These are phyloP conservation scores for Rhodotorula diobovata DNA, from an alignment of 768 basidiomycete genomes.

Conservation along the genomic window DNA sequence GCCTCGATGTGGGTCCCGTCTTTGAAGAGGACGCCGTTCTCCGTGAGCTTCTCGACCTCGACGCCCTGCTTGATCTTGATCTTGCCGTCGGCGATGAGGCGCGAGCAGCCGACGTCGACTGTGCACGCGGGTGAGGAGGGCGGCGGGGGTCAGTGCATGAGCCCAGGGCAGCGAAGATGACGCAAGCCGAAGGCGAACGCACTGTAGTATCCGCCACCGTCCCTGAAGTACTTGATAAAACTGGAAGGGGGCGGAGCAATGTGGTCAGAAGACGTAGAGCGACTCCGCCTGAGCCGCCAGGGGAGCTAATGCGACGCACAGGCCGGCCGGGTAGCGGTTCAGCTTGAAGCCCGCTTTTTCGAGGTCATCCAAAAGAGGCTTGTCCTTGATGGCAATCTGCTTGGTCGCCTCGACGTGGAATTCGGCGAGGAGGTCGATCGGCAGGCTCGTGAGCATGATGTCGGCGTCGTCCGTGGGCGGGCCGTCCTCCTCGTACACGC, in stretches of 20 bases:
- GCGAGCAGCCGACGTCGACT: conserved; percentile 43
- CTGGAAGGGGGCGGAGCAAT: neutral
- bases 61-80: conserved; percentile 66
- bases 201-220: conserved; percentile 42
- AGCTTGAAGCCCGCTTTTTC: conserved; percentile 45
- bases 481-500: conserved; percentile 53
- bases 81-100: conserved; percentile 62
- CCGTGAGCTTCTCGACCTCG: conserved; percentile 53
- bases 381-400: conserved; percentile 55
- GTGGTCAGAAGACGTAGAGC: neutral
- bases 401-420: conserved; percentile 38
- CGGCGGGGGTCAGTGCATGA: too few species aligned
- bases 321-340: conserved; percentile 36
- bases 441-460: conserved; percentile 54
- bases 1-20: conserved; percentile 50
- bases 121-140: too few species aligned
- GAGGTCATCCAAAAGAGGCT: conserved; percentile 55
- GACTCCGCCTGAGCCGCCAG: too few species aligned
- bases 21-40: conserved; percentile 52
- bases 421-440: conserved; percentile 44
- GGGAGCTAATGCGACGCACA: conserved; percentile 33
- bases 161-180: too few species aligned
- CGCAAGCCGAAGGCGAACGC: too few species aligned
- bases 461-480: conserved; percentile 58
- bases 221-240: conserved; percentile 3